phyloP scores from a whole-genome alignment of 139 green algal species.

The Gonium pectorale region DNA sequence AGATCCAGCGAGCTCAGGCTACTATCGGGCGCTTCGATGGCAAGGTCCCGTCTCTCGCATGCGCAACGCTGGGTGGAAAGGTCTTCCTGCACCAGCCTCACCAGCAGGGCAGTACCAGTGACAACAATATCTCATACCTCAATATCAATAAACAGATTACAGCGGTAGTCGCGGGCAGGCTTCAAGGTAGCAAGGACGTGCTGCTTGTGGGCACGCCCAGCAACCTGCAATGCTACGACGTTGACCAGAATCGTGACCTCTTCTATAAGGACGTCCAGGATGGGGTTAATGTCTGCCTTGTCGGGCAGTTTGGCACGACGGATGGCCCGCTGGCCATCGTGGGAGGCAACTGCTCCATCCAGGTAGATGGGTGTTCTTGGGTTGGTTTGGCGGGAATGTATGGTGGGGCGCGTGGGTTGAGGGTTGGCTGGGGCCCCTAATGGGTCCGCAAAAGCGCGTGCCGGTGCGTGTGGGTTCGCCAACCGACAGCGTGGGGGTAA shows the following conservation, averaged over 20 bases:
- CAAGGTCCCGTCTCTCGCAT: slow-evolving; percentile 60
- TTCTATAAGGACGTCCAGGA: slow-evolving; percentile 84
- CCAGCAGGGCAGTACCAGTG: slow-evolving; percentile 39
- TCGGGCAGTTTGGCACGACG: slow-evolving; percentile 54
- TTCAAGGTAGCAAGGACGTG: slow-evolving; percentile 60
- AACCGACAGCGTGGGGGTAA: no score
- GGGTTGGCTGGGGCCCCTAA: not conserved
- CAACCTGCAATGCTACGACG: slow-evolving; percentile 76
- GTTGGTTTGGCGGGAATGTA: no score
- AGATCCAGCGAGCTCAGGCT: slow-evolving; percentile 62
- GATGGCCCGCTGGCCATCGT: slow-evolving; percentile 64
- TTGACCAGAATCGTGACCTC: slow-evolving; percentile 72
- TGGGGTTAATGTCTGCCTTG: slow-evolving; percentile 63
- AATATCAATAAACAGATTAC: slow-evolving; percentile 86
- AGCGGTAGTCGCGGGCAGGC: slow-evolving; percentile 58
- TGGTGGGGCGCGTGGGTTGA: no score
- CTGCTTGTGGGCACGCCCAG: slow-evolving; percentile 70
- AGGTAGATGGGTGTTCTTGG: no score
- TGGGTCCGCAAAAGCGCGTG: no score
- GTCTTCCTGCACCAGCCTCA: slow-evolving; percentile 82
- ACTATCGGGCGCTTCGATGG: slow-evolving; percentile 74
- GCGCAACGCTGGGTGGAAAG: slow-evolving; percentile 75
- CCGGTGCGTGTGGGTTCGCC: no score
- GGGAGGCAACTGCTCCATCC: slow-evolving; percentile 79
- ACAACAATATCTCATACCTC: slow-evolving; percentile 67